Evolutionary conservation across 148 eudicot genomes (phyloP).

Genomic region (Salicornia ramosissima): DNA sequence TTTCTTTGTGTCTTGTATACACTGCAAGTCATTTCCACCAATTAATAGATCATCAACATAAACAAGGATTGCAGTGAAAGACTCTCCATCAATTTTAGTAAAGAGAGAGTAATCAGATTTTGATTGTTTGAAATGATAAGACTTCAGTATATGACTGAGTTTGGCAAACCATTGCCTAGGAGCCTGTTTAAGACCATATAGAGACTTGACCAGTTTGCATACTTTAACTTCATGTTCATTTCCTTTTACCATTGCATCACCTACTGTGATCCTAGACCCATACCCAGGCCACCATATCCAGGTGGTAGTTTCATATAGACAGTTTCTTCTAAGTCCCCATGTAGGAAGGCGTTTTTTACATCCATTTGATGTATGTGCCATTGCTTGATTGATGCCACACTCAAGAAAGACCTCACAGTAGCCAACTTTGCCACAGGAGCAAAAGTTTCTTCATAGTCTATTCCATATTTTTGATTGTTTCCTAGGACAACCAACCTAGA

Average conservation of each 20-base stretch:
- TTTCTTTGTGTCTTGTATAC: no score
- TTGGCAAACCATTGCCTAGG: not conserved
- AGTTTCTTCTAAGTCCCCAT: not conserved
- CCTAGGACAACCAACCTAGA: not conserved
- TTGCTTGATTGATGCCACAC: not conserved
- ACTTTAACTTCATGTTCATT: not conserved
- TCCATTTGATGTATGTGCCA: not conserved
- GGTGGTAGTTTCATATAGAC: not conserved
- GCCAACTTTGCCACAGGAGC: not conserved
- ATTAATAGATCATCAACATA: not conserved
- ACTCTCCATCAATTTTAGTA: not conserved
- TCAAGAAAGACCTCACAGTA: not conserved
- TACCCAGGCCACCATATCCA: not conserved
- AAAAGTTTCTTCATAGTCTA: not conserved
- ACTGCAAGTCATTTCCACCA: no score
- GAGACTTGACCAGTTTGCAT: not conserved
- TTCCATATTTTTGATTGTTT: not conserved
- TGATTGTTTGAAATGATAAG: not conserved
- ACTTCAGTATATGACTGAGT: not conserved
- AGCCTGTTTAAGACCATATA: not conserved
- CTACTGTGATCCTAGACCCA: not conserved
- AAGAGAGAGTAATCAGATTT: not conserved
- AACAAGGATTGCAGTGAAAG: not conserved
- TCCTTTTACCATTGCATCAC: no score
- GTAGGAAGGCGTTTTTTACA: not conserved